Percentiles rank a stretch among this genome's conserved stretches.
phyloP scores from a whole-genome alignment of 2,329 filamentous ascomycete species.

The Tolypocladium sp. region DNA sequence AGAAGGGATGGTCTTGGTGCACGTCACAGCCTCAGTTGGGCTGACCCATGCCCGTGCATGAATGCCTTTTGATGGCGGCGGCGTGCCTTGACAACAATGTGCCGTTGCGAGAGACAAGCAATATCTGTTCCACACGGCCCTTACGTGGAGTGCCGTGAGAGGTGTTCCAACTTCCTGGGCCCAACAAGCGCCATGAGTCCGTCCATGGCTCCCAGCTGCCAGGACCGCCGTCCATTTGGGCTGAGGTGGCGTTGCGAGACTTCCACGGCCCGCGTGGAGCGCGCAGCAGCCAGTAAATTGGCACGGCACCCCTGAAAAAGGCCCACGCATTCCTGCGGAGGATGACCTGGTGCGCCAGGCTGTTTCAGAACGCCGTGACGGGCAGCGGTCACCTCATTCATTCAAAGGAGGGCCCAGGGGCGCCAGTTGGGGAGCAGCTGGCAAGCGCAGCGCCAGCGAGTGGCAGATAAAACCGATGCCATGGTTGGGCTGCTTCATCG shows the following conservation, averaged over 20 bases:
- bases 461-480: background rate
- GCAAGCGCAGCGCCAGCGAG: background rate
- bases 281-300: background rate
- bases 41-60: background rate
- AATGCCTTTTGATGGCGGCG: background rate
- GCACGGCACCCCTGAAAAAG: slow-evolving; percentile 4
- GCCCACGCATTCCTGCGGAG: background rate
- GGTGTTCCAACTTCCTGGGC: background rate
- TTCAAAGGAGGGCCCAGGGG: background rate
- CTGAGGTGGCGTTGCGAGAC: background rate
- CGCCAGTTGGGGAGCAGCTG: background rate
- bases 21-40: background rate
- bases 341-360: slow-evolving; percentile 5
- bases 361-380: slow-evolving; percentile 11
- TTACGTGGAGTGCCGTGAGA: background rate
- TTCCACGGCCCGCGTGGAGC: background rate
- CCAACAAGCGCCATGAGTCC: background rate
- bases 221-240: background rate
- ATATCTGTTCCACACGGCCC: background rate
- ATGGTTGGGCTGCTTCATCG: background rate
- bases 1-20: background rate
- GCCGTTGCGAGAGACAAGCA: background rate
- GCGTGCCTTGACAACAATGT: background rate
- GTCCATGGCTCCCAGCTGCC: background rate
- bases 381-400: background rate